Percentiles rank a stretch among this genome's conserved stretches.
phyloP scores from a whole-genome alignment of 345 rosid species.

The Xanthoceras sorbifolium region DNA sequence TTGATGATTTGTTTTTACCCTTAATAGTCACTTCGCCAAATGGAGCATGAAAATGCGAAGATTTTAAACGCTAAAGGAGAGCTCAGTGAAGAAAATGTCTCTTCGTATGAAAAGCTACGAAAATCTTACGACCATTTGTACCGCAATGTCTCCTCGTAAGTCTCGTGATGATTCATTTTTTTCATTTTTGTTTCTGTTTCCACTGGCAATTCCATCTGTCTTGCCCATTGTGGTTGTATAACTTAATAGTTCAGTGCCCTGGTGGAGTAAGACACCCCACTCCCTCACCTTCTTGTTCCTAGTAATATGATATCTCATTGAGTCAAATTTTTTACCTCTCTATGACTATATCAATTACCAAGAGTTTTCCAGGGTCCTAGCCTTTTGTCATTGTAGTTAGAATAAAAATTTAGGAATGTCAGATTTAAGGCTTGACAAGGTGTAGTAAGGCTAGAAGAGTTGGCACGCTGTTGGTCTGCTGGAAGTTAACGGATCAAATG shows the following conservation, averaged over 20 bases:
- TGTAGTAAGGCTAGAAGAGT: no score
- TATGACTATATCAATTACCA: neutral
- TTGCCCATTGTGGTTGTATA: neutral
- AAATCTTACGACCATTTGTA: constrained; percentile 92
- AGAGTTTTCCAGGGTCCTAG: no score
- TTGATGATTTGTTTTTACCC: constrained; percentile 16
- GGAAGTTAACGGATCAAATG: no score
- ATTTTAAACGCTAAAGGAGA: constrained; percentile 95
- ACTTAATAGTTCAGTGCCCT: neutral
- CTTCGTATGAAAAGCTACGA: constrained; percentile 90
- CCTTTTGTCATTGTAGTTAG: no score
- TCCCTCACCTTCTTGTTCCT: neutral
- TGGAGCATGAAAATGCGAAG: constrained; percentile 96
- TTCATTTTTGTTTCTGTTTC: constrained; percentile 18
- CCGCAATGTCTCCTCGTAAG: constrained; percentile 92
- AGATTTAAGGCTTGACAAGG: no score
- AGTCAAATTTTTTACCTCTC: neutral
- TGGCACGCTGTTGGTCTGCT: no score
- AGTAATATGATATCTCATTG: neutral
- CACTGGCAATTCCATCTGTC: constrained; percentile 9
- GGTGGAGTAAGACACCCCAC: no score
- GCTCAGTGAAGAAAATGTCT: constrained; percentile 84
- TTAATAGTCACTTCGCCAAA: constrained; percentile 80
- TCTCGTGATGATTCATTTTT: constrained; percentile 29
- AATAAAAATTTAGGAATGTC: no score